phyloP scores from a whole-genome alignment of 192 early-diverging fungal species.

The Coemansia sp. region DNA sequence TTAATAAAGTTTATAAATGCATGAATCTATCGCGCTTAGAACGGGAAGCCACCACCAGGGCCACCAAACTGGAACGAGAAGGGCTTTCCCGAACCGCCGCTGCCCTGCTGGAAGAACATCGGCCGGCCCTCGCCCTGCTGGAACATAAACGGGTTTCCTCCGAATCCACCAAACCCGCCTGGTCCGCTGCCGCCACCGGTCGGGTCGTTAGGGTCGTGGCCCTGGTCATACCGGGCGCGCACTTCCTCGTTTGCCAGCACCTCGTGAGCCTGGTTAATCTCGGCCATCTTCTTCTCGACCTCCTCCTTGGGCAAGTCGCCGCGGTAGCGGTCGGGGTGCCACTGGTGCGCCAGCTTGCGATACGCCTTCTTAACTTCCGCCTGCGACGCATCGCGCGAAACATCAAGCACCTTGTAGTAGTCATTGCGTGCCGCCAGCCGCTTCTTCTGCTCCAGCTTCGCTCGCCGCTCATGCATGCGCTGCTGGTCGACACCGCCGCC shows the following conservation, averaged over 20 bases:
- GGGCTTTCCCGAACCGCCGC: slow-evolving; percentile 54
- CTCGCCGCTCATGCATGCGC: slow-evolving; percentile 45
- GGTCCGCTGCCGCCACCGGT: slow-evolving; percentile 46
- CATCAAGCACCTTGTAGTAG: slow-evolving; percentile 95
- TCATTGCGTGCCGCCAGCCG: slow-evolving; percentile 64
- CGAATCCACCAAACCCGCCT: slow-evolving; percentile 44
- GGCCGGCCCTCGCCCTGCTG: slow-evolving; percentile 61
- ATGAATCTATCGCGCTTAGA: slow-evolving; percentile 17
- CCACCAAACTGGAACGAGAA: slow-evolving; percentile 57
- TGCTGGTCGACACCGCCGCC: slow-evolving; percentile 51
- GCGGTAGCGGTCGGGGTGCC: slow-evolving; percentile 80
- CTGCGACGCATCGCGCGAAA: slow-evolving; percentile 70
- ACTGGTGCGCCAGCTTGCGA: slow-evolving; percentile 85
- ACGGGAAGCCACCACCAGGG: slow-evolving; percentile 47
- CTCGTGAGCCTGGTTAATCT: slow-evolving; percentile 94
- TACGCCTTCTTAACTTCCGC: slow-evolving; percentile 92
- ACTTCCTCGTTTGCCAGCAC: slow-evolving; percentile 72
- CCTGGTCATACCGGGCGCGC: slow-evolving; percentile 71
- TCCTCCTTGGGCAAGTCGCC: slow-evolving; percentile 78
- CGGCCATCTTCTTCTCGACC: slow-evolving; percentile 88
- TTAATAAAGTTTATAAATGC: neutral
- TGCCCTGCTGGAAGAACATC: slow-evolving; percentile 60
- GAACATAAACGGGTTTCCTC: slow-evolving; percentile 53
- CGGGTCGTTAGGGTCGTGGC: slow-evolving; percentile 80
- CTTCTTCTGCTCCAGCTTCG: slow-evolving; percentile 57